Base-by-base conservation (phyloP, 176 grass and related monocot genomes). In the Lolium perenne region DNA sequence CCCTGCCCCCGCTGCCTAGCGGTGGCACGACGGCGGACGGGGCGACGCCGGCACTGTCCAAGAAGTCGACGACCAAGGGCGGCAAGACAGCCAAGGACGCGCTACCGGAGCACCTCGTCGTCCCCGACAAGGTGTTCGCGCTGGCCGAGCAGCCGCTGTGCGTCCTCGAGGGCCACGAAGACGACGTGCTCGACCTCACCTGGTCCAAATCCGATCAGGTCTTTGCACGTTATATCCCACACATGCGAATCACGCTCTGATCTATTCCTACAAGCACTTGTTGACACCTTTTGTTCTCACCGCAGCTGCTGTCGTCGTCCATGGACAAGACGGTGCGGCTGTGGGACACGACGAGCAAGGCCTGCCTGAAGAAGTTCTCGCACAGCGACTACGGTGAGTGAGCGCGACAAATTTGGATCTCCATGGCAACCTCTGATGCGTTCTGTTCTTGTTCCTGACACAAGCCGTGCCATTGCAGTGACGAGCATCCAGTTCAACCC, bases 321-420 rank as follows among this genome's bases (percentile, higher is more conserved):
- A 98, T 98, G 96, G 96, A 98, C 74, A 98, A 98, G 86, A 95
- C 96, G 20, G 96, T 98, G 45, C 90, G 96, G 79, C 85, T 98
- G 66, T 98, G 96, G 96, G 90, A 98, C 82, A 89, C 91, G 48
- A 84, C 70, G 68, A 91, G 14, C 70, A 86, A 94, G 74, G 56
- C 84, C 11, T 98, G 96, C 78, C 78, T 98, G 9, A 98, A 91
- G 86, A 85, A 84, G 35, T 98, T 98, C 62, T 76, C 93, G 4
- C 96, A 98, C 84, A 95, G 76, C 43, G 93, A 98, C 67, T 98
- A 95, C 23, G 93, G 93, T 95, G 66, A 88, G 87, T 74, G 40
- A 46, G 18, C 17, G 17, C 21, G 56, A 20, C 56, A 18, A 55
- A 8, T 57, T 20, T 20, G 55, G 55, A 57, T 57, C 55, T 17